Evolutionary conservation across 1,284 basidiomycete genomes (phyloP).

Genomic region (Malassezia caprae): DNA sequence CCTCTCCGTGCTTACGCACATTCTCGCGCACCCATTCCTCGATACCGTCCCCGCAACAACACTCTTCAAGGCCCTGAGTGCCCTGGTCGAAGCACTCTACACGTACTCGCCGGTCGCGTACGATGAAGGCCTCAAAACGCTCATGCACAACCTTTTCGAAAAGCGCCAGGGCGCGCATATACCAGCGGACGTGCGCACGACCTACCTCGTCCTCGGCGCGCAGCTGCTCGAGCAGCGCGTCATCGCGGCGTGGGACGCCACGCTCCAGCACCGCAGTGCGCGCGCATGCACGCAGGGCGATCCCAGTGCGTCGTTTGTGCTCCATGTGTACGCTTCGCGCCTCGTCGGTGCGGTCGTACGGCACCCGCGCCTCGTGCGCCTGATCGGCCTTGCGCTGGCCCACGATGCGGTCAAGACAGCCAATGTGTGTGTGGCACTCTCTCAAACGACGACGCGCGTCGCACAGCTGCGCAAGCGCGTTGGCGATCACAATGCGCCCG

Average conservation of each 20-base stretch:
- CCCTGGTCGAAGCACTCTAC: conserved; percentile 28
- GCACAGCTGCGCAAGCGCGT: background rate
- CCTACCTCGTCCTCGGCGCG: background rate
- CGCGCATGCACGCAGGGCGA: conserved; percentile 22
- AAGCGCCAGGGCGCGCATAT: conserved; percentile 34
- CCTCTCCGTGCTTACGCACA: conserved; percentile 22
- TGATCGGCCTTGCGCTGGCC: conserved; percentile 5
- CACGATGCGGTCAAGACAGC: conserved; percentile 8
- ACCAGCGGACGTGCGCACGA: conserved; percentile 6
- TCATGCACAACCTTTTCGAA: conserved; percentile 39
- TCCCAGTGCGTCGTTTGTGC: conserved; percentile 22
- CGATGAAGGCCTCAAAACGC: conserved; percentile 30
- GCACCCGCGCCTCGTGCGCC: conserved; percentile 1
- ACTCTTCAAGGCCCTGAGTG: conserved; percentile 24
- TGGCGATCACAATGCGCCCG: background rate
- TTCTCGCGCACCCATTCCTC: conserved; percentile 34
- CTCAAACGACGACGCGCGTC: background rate
- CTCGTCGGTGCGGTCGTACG: conserved; percentile 28
- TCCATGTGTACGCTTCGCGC: conserved; percentile 31
- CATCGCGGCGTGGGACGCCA: conserved; percentile 20
- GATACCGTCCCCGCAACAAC: conserved; percentile 10
- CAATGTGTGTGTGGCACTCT: conserved; percentile 6
- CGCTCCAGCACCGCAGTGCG: conserved; percentile 7
- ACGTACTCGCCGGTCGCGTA: conserved; percentile 18
- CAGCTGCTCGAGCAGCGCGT: conserved; percentile 16